Conservation (phyloP, 192 early-diverging fungal genomes). For the Piromyces sp. region DNA sequence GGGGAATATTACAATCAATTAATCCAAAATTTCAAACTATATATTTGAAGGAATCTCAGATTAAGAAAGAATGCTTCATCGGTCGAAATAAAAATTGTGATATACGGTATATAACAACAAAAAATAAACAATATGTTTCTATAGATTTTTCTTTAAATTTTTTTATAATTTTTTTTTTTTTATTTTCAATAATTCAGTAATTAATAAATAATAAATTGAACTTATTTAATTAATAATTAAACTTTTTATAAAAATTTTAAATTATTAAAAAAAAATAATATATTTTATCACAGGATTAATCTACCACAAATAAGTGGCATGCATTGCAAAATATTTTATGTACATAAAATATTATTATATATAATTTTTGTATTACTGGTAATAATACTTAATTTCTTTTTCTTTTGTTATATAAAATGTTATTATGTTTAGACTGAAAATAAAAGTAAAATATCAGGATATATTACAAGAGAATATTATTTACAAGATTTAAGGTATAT, state of each 20-base stretch:
- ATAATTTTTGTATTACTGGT: too few species aligned
- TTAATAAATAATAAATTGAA: too few species aligned
- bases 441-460: background rate
- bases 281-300: background rate
- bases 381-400: too few species aligned
- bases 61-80: background rate
- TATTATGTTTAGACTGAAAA: background rate
- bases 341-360: too few species aligned
- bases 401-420: too few species aligned
- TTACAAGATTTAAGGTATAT: background rate
- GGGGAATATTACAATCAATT: background rate
- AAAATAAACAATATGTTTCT: too few species aligned
- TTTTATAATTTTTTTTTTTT: too few species aligned
- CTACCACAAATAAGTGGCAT: background rate
- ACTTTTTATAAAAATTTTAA: too few species aligned
- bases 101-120: background rate
- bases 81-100: background rate
- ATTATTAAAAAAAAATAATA: too few species aligned
- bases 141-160: too few species aligned
- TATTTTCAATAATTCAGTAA: too few species aligned
- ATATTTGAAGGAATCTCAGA: background rate
- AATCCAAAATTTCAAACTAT: background rate
- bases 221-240: too few species aligned
- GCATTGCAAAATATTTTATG: background rate
- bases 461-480: background rate